phyloP scores from a whole-genome alignment of 495 filamentous ascomycete species.

The Neurospora tetraspora region DNA sequence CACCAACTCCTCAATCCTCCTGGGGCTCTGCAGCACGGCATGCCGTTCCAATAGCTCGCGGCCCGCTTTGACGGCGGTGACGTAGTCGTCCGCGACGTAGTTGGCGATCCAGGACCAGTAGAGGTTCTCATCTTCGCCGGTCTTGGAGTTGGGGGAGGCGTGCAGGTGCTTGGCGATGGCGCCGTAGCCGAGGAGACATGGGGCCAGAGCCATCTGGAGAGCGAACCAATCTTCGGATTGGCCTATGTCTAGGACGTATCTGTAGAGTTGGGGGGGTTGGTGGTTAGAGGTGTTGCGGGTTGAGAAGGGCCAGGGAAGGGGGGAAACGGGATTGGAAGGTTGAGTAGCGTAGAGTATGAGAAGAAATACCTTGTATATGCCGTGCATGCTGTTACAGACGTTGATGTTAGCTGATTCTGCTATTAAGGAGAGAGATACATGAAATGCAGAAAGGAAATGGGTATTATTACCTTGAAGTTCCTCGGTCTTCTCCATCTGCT shows the following conservation, averaged over 20 bases:
- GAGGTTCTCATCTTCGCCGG: conserved; percentile 56
- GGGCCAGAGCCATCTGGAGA: conserved; percentile 71
- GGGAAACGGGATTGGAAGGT: background rate
- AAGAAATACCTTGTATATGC: conserved; percentile 48
- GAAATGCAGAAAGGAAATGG: background rate
- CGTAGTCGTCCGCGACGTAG: conserved; percentile 71
- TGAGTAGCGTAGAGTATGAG: background rate
- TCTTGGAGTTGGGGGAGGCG: conserved; percentile 42
- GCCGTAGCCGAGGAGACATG: conserved; percentile 82
- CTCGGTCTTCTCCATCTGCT: conserved; percentile 60
- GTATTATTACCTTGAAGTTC: conserved; percentile 54
- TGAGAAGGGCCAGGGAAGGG: background rate
- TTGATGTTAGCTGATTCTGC: background rate
- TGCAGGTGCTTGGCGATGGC: conserved; percentile 59
- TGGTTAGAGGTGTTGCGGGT: background rate
- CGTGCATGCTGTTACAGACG: conserved; percentile 45
- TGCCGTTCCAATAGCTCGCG: conserved; percentile 62
- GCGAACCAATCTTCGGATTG: conserved; percentile 78
- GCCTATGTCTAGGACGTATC: conserved; percentile 83
- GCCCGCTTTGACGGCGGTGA: conserved; percentile 54
- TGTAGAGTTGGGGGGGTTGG: conserved; percentile 11
- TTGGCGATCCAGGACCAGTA: conserved; percentile 89
- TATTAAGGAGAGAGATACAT: background rate
- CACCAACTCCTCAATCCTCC: conserved; percentile 70
- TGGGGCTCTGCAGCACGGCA: conserved; percentile 56